Base-by-base conservation (phyloP, 805 yeast species). In the Wickerhamomyces hampshirensis region DNA sequence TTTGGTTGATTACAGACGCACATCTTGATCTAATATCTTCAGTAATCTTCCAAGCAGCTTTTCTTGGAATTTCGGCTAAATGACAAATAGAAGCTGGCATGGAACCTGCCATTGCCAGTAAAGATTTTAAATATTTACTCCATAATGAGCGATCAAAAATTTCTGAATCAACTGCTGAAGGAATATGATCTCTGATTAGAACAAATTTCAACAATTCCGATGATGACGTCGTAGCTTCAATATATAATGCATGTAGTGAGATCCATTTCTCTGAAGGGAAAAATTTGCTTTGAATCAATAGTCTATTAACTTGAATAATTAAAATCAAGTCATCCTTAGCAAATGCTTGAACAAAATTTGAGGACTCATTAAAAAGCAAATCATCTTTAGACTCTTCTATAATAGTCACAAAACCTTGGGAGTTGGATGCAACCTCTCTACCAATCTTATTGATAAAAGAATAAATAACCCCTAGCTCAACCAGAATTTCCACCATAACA, bases 251-350 rank as follows among this genome's bases (percentile, higher is more conserved):
- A 40, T 76, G 71, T 17, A 84, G 58, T 0, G 93, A 80, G 6
- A 85, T 58, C 95, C 95, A 87, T 47, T 75, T 79, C 21, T 69
- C 71, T 30, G 70, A 68, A 3, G 91, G 91, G 63, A 73, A 83
- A 51, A 73, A 77, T 34, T 66, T 68, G 23, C 79, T 71, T 43
- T 68, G 72, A 36, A 77, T 56, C 40, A 80, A 58, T 19, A 70
- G 55, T 46, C 73, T 71, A 13, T 76, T 66, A 7, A 77, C 72
- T 6, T 71, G 65, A 28, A 75, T 66, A 15, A 76, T 48, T 0
- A 63, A 50, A 10, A 53, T 35, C 13, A 69, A 42, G 30, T 75
- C 76, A 18, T 66, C 72, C 26, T 58, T 61, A 30, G 53, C 46
- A 15, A 75, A 67, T 30, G 57, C 51, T 23, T 55, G 59, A 15